phyloP scores from a whole-genome alignment of 176 grass and related monocot genomes.

The Carex pumila region DNA sequence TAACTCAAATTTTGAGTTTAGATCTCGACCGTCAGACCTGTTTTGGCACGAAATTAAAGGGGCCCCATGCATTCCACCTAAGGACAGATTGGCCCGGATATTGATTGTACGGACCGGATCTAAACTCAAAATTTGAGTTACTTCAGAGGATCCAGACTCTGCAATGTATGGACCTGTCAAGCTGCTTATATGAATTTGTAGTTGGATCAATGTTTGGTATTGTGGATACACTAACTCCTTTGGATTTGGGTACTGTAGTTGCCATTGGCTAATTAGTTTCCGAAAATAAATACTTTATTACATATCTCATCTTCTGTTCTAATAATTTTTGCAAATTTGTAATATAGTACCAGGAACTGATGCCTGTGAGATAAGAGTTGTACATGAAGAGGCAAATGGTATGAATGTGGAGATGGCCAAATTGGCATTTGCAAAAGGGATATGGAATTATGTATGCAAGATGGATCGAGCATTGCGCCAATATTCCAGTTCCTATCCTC shows the following conservation, averaged over 20 bases:
- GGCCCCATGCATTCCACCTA: too few species aligned
- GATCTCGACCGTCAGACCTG: too few species aligned
- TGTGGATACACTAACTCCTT: background rate
- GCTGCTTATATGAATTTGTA: background rate
- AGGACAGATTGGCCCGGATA: too few species aligned
- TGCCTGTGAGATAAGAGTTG: conserved; percentile 73
- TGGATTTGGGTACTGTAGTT: background rate
- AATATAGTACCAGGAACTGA: conserved; percentile 71
- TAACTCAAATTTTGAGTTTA: too few species aligned
- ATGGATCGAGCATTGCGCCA: conserved; percentile 78
- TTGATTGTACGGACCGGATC: too few species aligned
- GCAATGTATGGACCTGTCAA: background rate
- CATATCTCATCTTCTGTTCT: background rate
- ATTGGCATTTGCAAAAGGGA: conserved; percentile 89
- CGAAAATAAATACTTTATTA: background rate
- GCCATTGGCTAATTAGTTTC: background rate
- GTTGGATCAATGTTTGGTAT: background rate
- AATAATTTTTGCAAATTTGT: background rate
- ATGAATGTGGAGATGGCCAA: conserved; percentile 97
- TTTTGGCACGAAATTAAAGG: too few species aligned
- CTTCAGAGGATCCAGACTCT: background rate
- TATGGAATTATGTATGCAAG: conserved; percentile 94
- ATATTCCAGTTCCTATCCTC: conserved; percentile 36
- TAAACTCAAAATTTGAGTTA: too few species aligned
- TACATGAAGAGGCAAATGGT: conserved; percentile 86